phyloP scores from a whole-genome alignment of 768 basidiomycete species.

The Russula earlei region DNA sequence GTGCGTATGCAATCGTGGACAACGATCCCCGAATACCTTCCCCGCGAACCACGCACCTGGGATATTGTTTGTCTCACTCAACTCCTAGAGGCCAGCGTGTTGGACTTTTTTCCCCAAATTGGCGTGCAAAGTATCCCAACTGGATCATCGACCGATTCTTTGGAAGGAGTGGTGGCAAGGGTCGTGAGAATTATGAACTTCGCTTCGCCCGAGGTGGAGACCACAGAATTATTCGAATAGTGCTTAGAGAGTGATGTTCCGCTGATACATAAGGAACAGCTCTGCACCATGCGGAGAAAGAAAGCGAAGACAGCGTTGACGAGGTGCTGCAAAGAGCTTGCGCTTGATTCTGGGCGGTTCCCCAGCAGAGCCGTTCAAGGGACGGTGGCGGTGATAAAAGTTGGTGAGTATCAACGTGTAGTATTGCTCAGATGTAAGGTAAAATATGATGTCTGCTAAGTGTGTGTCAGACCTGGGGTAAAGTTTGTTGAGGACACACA shows the following conservation, averaged over 20 bases:
- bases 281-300: conserved; percentile 31
- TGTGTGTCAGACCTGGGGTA: neutral
- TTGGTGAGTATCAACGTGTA: neutral
- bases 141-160: conserved; percentile 42
- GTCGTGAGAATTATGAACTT: conserved; percentile 35
- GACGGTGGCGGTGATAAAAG: conserved; percentile 38
- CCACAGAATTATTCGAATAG: conserved; percentile 44
- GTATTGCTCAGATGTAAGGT: conserved; percentile 5
- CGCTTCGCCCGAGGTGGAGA: conserved; percentile 42
- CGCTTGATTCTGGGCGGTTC: conserved; percentile 32
- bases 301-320: conserved; percentile 32
- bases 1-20: conserved; percentile 49
- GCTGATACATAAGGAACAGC: conserved; percentile 24
- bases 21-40: conserved; percentile 36
- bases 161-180: conserved; percentile 33
- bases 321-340: conserved; percentile 39
- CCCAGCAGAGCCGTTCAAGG: conserved; percentile 40
- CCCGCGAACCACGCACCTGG: conserved; percentile 42
- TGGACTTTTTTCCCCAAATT: conserved; percentile 24
- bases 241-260: too few species aligned
- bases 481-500: neutral
- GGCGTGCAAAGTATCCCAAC: conserved; percentile 37
- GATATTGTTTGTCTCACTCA: conserved; percentile 49
- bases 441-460: neutral
- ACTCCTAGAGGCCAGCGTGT: conserved; percentile 27